Conservation (phyloP, 108 stramenopile species). For the Schizochytrium sp. region DNA sequence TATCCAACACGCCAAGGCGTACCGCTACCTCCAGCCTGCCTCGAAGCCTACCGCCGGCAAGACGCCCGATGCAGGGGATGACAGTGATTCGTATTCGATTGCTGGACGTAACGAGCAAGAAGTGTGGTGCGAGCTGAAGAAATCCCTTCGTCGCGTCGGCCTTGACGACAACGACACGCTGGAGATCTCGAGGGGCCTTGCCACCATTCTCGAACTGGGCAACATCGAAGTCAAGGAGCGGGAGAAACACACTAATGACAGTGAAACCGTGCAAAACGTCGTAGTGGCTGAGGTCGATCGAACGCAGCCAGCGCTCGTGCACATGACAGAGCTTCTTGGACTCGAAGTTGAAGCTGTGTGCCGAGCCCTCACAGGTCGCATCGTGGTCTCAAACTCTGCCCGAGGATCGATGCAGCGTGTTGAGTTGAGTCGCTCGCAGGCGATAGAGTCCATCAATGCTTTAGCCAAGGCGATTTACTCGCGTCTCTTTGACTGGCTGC, state of each 20-base stretch:
- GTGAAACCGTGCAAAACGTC: constrained; percentile 17
- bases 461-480: constrained; percentile 35
- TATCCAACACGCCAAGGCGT: constrained; percentile 16
- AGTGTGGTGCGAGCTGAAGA: constrained; percentile 19
- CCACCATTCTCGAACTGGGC: constrained; percentile 31
- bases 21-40: constrained; percentile 15
- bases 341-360: background rate
- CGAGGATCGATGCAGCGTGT: background rate
- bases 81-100: constrained; percentile 33
- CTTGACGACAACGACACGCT: background rate
- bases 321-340: background rate
- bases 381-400: background rate
- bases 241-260: constrained; percentile 27
- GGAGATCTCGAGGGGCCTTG: constrained; percentile 13
- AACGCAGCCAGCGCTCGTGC: background rate
- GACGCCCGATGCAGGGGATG: constrained; percentile 68
- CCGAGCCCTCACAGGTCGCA: background rate
- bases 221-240: constrained; percentile 36
- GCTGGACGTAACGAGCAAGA: constrained; percentile 39
- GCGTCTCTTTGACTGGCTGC: constrained; percentile 37
- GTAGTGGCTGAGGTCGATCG: background rate
- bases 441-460: constrained; percentile 23
- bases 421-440: constrained; percentile 19
- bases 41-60: background rate
- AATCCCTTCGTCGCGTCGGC: constrained; percentile 27